These are phyloP conservation scores for Saturnispora bothae DNA, from an alignment of 805 yeast species.

Conservation along the genomic window DNA sequence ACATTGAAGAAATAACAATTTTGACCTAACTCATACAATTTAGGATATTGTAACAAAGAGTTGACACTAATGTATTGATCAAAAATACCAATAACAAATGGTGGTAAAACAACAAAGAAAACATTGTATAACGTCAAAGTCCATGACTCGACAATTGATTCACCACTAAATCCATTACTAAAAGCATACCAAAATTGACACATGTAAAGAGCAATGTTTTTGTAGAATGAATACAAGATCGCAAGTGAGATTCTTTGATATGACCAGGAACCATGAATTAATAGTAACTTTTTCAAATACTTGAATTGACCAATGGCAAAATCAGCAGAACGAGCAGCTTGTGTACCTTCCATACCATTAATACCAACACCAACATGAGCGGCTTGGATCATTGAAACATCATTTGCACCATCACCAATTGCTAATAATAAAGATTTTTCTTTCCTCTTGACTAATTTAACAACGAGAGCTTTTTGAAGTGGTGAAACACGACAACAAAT, in stretches of 20 bases:
- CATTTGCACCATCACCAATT: slow-evolving; percentile 98
- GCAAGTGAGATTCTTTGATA: slow-evolving; percentile 91
- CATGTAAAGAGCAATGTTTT: slow-evolving; percentile 91
- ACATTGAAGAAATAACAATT: slow-evolving; percentile 82
- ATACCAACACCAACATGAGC: slow-evolving; percentile 99
- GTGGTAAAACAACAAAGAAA: slow-evolving; percentile 88
- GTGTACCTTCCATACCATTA: slow-evolving; percentile 99
- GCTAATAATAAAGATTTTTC: slow-evolving; percentile 71
- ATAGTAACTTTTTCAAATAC: slow-evolving; percentile 65
- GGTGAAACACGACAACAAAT: slow-evolving; percentile 98
- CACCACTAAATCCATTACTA: slow-evolving; percentile 86
- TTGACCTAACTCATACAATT: slow-evolving; percentile 84
- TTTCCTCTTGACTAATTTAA: slow-evolving; percentile 82
- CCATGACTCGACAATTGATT: slow-evolving; percentile 96
- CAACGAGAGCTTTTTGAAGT: slow-evolving; percentile 91
- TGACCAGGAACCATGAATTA: slow-evolving; percentile 98
- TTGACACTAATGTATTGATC: slow-evolving; percentile 94
- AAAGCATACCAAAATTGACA: slow-evolving; percentile 98
- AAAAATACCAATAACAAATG: slow-evolving; percentile 90
- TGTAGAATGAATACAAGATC: slow-evolving; percentile 88
- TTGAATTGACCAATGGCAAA: slow-evolving; percentile 93
- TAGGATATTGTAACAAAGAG: slow-evolving; percentile 84
- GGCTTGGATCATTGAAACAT: slow-evolving; percentile 98
- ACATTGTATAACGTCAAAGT: slow-evolving; percentile 93
- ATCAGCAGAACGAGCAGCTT: slow-evolving; percentile 97